phyloP scores from a whole-genome alignment of 2,329 filamentous ascomycete species.

The Fusarium nygamai region DNA sequence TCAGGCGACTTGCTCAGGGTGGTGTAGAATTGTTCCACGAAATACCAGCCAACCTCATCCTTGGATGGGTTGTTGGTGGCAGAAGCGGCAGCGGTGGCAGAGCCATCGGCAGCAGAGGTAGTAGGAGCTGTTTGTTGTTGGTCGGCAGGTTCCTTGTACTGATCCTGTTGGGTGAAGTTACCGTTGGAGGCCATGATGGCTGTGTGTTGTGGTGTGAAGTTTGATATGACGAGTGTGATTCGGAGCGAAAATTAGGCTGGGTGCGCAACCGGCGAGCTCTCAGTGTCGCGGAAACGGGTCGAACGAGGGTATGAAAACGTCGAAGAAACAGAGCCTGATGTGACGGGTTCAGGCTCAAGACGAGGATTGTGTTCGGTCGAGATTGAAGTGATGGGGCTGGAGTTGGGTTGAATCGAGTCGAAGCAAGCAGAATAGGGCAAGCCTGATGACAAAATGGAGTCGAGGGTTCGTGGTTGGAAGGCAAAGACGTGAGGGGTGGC shows the following conservation, averaged over 20 bases:
- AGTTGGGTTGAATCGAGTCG: conserved; percentile 8
- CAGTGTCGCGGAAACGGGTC: conserved; percentile 29
- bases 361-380: conserved; percentile 29
- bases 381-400: background rate
- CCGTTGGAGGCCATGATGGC: conserved; percentile 67
- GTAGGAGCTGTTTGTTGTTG: conserved; percentile 51
- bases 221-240: conserved; percentile 20
- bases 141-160: conserved; percentile 52
- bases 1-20: conserved; percentile 94
- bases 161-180: conserved; percentile 58
- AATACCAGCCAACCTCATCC: conserved; percentile 99
- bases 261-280: conserved; percentile 31
- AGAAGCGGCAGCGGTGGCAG: conserved; percentile 44
- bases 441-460: conserved; percentile 38
- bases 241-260: conserved; percentile 34
- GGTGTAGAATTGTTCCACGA: conserved; percentile 99
- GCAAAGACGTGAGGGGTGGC: conserved; percentile 39
- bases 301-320: conserved; percentile 18
- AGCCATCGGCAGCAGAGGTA: conserved; percentile 44
- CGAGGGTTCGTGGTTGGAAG: conserved; percentile 37
- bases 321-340: conserved; percentile 5
- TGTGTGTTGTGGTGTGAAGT: conserved; percentile 33
- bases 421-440: conserved; percentile 32
- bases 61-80: conserved; percentile 69
- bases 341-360: conserved; percentile 14